phyloP scores from a whole-genome alignment of 306 rosid genomes.

The Medicago truncatula region MtrunA17r5.0-ANR NC_053043.1:11229001-11229500 shows the following conservation, averaged over 20 bases:
- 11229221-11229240: constrained; percentile 69
- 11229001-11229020: constrained; percentile 16
- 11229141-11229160: constrained; percentile 33
- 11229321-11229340: constrained; percentile 56
- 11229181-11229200: constrained; percentile 55
- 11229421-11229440: constrained; percentile 58
- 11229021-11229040: neutral
- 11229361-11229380: constrained; percentile 48
- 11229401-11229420: constrained; percentile 60
- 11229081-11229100: constrained; percentile 43
- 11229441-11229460: constrained; percentile 52
- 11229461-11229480: constrained; percentile 62
- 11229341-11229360: constrained; percentile 61
- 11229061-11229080: constrained; percentile 38
- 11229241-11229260: constrained; percentile 36
- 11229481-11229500: constrained; percentile 65
- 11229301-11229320: no score
- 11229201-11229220: constrained; percentile 61
- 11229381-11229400: constrained; percentile 42
- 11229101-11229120: constrained; percentile 52
- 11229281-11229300: no score
- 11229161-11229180: constrained; percentile 39
- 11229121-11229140: constrained; percentile 44
- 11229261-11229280: no score
- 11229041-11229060: neutral